Conservation (phyloP, 305 asterid genomes). For the Solanum hybrid region DNA sequence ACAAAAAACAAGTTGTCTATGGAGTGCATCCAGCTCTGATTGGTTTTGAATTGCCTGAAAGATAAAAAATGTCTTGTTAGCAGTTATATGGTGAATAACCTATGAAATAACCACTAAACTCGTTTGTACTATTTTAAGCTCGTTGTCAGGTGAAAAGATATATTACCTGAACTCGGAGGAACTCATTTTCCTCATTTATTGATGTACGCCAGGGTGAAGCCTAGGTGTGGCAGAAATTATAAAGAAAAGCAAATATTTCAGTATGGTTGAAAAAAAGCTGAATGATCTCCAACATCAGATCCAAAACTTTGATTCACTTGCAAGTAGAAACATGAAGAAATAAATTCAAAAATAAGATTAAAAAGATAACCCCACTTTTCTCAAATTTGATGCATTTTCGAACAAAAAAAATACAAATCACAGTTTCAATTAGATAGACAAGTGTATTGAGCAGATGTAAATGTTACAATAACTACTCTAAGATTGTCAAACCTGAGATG, state of each 20-base stretch:
- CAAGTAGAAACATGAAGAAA: not conserved
- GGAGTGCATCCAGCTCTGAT: conserved; percentile 76
- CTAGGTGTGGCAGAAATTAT: conserved; percentile 31
- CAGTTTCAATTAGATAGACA: not conserved
- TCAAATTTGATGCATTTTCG: not conserved
- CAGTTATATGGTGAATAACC: not conserved
- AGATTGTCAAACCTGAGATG: conserved; percentile 41
- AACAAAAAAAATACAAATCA: not conserved
- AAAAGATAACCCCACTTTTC: not conserved
- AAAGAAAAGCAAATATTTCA: not conserved
- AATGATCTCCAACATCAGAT: not conserved
- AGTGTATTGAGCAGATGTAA: not conserved
- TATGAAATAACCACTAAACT: not conserved
- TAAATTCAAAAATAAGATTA: not conserved
- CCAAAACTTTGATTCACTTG: not conserved
- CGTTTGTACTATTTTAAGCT: not conserved
- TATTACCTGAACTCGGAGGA: conserved; percentile 76
- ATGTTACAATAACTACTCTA: not conserved
- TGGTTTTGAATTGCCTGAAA: conserved; percentile 90
- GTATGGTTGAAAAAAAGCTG: not conserved
- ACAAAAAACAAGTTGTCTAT: conserved; percentile 49
- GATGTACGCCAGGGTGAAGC: conserved; percentile 71
- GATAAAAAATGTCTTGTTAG: not conserved
- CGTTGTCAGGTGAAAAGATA: not conserved
- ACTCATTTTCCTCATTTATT: conserved; percentile 82